Evolutionary conservation across 2,329 filamentous ascomycete species (phyloP).

Genomic region (Neonectria hederae): DNA sequence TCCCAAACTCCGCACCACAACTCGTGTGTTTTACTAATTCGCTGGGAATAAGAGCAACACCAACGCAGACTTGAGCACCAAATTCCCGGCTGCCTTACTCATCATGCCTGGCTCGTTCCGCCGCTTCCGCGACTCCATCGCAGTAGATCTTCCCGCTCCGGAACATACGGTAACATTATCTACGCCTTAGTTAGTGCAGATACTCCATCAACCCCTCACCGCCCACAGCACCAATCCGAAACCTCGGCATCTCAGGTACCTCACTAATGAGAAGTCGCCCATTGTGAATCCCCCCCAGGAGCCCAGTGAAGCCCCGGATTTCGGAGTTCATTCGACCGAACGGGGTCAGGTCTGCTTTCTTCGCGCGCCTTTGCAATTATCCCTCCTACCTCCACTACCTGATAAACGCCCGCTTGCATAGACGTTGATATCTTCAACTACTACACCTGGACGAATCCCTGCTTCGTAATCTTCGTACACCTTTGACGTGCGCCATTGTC

Average conservation of each 20-base stretch:
- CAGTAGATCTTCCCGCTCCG: background rate
- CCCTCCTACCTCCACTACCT: constrained; percentile 14
- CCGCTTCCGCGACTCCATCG: background rate
- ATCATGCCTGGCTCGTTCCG: background rate
- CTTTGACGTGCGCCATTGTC: background rate
- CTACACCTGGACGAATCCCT: background rate
- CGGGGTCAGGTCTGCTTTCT: background rate
- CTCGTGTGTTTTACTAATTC: background rate
- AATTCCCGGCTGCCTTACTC: constrained; percentile 11
- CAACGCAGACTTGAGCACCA: background rate
- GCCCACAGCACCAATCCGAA: constrained; percentile 12
- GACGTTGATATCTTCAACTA: background rate
- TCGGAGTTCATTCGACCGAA: constrained; percentile 15
- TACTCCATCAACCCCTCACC: constrained; percentile 20
- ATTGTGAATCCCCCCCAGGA: constrained; percentile 9
- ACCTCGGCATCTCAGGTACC: constrained; percentile 18
- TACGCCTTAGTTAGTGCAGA: constrained; percentile 6
- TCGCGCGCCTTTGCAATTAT: constrained; percentile 11
- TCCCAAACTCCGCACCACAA: background rate
- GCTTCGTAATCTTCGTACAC: background rate
- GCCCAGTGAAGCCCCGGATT: constrained; percentile 15
- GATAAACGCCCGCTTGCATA: background rate
- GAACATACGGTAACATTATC: background rate
- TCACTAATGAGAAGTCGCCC: constrained; percentile 17
- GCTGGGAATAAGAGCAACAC: background rate